Conservation (phyloP, 2,329 filamentous ascomycete genomes). For the Beauveria bassiana region DNA sequence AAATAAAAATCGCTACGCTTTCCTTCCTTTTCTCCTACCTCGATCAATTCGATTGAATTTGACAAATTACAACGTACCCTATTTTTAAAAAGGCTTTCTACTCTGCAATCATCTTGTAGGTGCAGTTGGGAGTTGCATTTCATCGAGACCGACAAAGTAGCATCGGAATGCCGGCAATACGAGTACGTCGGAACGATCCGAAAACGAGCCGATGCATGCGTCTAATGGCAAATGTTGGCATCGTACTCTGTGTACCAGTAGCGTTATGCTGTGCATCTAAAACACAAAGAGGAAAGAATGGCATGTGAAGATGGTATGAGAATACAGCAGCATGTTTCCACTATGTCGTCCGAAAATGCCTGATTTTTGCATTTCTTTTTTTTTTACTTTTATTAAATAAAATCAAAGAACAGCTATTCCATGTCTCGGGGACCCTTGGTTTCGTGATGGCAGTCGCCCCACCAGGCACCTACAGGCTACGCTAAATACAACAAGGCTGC, state of each 20-base stretch:
- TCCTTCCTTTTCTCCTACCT: no score
- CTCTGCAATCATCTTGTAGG: no score
- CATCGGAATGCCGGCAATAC: background rate
- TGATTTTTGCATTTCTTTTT: background rate
- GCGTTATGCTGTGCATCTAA: no score
- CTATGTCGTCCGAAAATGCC: background rate
- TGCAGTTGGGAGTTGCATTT: no score
- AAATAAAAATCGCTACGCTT: no score
- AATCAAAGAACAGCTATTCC: background rate
- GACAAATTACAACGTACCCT: no score
- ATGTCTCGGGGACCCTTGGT: background rate
- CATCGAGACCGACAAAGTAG: no score
- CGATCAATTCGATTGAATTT: no score
- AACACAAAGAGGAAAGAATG: background rate
- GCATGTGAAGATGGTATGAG: slow-evolving; percentile 11
- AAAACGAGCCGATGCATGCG: background rate
- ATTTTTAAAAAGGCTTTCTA: no score
- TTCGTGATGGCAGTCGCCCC: background rate
- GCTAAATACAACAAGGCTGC: background rate
- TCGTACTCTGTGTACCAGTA: no score
- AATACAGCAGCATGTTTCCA: slow-evolving; percentile 6
- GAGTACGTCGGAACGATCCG: slow-evolving; percentile 7
- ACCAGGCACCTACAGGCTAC: background rate
- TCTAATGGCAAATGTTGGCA: no score
- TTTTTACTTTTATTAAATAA: background rate